Percentiles rank a stretch among this genome's conserved stretches.
Evolutionary conservation across 257 asterid genomes (phyloP).

Genomic region (Forsythia suspensa): DNA sequence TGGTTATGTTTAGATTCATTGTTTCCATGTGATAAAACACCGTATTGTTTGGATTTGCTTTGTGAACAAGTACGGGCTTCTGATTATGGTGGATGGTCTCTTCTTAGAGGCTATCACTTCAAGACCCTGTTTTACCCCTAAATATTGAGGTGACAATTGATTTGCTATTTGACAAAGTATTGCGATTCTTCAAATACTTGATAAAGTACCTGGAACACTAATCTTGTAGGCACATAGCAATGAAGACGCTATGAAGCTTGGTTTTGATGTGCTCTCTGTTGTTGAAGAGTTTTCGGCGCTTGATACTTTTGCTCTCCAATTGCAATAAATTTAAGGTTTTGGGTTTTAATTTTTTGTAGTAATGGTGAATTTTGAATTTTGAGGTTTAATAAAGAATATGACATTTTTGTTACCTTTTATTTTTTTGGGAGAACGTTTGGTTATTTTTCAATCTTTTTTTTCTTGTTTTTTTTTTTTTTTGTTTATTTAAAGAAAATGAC

Average conservation of each 20-base stretch:
- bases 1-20: not conserved
- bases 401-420: too few species aligned
- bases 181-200: conserved; percentile 10
- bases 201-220: conserved; percentile 7
- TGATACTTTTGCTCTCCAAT: conserved; percentile 62
- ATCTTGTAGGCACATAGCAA: conserved; percentile 65
- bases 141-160: conserved; percentile 74
- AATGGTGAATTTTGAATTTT: too few species aligned
- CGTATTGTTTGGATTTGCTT: conserved; percentile 12
- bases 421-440: too few species aligned
- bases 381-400: too few species aligned
- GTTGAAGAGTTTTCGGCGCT: conserved; percentile 66
- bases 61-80: conserved; percentile 75
- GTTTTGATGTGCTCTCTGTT: conserved; percentile 61
- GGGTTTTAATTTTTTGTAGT: too few species aligned
- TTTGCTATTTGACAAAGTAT: not conserved
- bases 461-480: too few species aligned
- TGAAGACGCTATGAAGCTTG: conserved; percentile 78
- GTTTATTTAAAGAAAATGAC: too few species aligned
- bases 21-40: not conserved
- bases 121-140: conserved; percentile 92
- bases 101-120: conserved; percentile 95
- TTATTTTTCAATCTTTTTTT: too few species aligned
- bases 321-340: too few species aligned
- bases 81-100: conserved; percentile 97